These are phyloP conservation scores for Globisporangium apiculatum DNA, from an alignment of 352 stramenopile genomes.

Conservation along the genomic window DNA sequence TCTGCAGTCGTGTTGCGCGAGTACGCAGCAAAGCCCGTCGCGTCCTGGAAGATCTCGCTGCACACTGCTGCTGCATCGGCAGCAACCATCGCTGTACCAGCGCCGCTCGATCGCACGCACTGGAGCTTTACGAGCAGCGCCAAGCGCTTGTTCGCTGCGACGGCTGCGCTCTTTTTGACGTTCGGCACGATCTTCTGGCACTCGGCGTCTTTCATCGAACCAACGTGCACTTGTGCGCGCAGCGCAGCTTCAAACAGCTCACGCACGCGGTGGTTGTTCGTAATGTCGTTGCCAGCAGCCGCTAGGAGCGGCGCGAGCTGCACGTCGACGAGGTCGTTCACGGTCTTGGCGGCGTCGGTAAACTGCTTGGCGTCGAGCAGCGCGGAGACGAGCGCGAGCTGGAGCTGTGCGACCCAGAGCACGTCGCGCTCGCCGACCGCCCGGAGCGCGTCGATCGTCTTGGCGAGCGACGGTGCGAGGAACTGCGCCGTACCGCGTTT, in stretches of 20 bases:
- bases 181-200: constrained; percentile 68
- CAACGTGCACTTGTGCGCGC: constrained; percentile 59
- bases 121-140: constrained; percentile 58
- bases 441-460: constrained; percentile 67
- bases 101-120: constrained; percentile 46
- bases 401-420: constrained; percentile 52
- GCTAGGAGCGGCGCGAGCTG: constrained; percentile 38
- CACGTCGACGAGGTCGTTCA: constrained; percentile 61
- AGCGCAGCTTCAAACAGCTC: constrained; percentile 62
- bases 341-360: constrained; percentile 40
- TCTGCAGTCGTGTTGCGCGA: constrained; percentile 18
- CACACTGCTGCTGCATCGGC: too few species aligned
- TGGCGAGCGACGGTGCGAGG: constrained; percentile 49
- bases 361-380: constrained; percentile 64
- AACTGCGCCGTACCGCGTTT: constrained; percentile 72
- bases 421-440: constrained; percentile 61
- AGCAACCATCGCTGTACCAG: constrained; percentile 20
- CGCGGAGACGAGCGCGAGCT: constrained; percentile 61
- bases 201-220: constrained; percentile 65
- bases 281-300: constrained; percentile 11
- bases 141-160: constrained; percentile 28
- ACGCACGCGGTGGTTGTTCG: constrained; percentile 16
- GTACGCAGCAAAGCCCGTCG: constrained; percentile 35
- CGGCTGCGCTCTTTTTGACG: constrained; percentile 33
- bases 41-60: constrained; percentile 55